phyloP scores from a whole-genome alignment of 495 filamentous ascomycete species.

The Talaromyces stipitatus region DNA sequence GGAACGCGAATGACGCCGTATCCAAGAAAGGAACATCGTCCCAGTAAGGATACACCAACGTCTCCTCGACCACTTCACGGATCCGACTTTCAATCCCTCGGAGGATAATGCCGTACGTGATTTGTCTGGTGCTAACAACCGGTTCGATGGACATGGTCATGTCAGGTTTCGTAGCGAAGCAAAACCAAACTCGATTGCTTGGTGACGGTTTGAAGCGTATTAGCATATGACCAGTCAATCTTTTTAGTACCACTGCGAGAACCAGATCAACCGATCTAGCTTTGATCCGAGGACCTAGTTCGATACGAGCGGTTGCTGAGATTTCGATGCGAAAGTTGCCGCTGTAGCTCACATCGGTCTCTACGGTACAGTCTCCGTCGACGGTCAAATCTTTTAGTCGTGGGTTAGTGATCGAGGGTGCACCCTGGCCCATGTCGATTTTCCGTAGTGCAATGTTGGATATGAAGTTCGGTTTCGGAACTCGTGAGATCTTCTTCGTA shows the following conservation, averaged over 20 bases:
- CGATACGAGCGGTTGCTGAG: constrained; percentile 81
- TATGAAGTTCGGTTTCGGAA: constrained; percentile 85
- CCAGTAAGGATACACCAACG: constrained; percentile 89
- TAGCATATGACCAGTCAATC: constrained; percentile 75
- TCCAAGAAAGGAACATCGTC: constrained; percentile 88
- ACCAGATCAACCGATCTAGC: constrained; percentile 82
- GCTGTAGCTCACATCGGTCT: constrained; percentile 79
- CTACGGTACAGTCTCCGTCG: constrained; percentile 79
- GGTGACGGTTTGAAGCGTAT: constrained; percentile 90
- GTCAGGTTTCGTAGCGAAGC: constrained; percentile 85
- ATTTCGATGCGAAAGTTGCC: constrained; percentile 87
- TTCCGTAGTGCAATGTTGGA: constrained; percentile 69
- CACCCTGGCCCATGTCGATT: constrained; percentile 79
- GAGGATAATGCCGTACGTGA: constrained; percentile 86
- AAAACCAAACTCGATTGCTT: constrained; percentile 90
- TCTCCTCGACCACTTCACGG: constrained; percentile 86
- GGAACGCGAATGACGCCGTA: constrained; percentile 64
- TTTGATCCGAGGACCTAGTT: constrained; percentile 83
- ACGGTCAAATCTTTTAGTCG: constrained; percentile 82
- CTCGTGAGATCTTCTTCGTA: constrained; percentile 90
- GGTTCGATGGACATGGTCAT: constrained; percentile 90
- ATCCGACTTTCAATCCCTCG: constrained; percentile 91
- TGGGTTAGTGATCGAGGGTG: constrained; percentile 85
- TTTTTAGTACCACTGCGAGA: constrained; percentile 78
- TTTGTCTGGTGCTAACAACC: constrained; percentile 89